Conservation (phyloP, 148 eudicot species). For the Simmondsia chinensis region DNA sequence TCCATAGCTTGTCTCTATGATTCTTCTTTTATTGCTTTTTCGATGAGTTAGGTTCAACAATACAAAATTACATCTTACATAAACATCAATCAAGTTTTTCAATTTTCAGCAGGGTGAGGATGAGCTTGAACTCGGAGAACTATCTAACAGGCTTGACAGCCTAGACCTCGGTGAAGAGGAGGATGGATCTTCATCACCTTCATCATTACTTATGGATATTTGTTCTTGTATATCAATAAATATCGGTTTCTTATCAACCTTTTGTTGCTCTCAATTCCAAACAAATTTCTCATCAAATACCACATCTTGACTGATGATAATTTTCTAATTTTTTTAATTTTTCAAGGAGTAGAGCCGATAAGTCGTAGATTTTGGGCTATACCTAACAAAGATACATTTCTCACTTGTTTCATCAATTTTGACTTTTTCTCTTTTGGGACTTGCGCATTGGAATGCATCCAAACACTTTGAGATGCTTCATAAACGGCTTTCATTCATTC, state of each 20-base stretch:
- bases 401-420: constrained; percentile 8
- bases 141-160: too few relatives aligned
- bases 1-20: constrained; percentile 2
- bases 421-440: background rate
- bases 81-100: background rate
- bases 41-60: too few relatives aligned
- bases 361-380: constrained; percentile 1
- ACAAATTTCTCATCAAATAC: background rate
- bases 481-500: background rate
- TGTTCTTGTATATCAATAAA: background rate
- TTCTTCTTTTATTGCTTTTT: too few relatives aligned
- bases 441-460: constrained; percentile 6
- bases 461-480: constrained; percentile 7
- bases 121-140: background rate
- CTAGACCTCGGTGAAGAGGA: too few relatives aligned
- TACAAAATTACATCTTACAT: background rate
- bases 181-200: background rate
- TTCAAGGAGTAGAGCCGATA: background rate
- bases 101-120: too few relatives aligned
- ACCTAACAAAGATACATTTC: constrained; percentile 5
- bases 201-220: background rate
- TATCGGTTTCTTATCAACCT: background rate
- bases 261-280: background rate
- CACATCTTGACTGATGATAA: constrained; percentile 2
- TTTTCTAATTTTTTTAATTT: background rate